A percentile compares a stretch with the other conserved stretches of the same genome.
phyloP scores from a whole-genome alignment of 257 asterid species.

The Lavandula angustifolia region DNA sequence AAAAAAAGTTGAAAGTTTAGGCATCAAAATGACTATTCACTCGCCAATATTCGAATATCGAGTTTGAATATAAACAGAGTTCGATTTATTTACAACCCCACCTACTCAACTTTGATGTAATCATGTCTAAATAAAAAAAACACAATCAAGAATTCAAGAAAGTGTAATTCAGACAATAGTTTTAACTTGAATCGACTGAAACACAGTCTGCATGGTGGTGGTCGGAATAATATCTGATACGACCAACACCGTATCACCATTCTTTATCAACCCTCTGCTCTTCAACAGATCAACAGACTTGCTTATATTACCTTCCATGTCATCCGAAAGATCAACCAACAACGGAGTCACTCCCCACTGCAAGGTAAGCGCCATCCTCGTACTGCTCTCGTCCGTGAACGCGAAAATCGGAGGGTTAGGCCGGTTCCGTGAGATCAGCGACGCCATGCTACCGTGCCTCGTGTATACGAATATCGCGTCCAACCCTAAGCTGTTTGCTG shows the following conservation, averaged over 20 bases:
- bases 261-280: slow-evolving; percentile 57
- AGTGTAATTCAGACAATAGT: slow-evolving; percentile 28
- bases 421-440: slow-evolving; percentile 72
- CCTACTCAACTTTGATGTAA: too few relatives aligned
- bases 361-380: slow-evolving; percentile 69
- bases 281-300: slow-evolving; percentile 56
- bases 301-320: slow-evolving; percentile 60
- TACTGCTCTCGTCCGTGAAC: slow-evolving; percentile 62
- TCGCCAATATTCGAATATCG: too few relatives aligned
- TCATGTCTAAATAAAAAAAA: too few relatives aligned
- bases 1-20: too few relatives aligned
- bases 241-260: slow-evolving; percentile 55
- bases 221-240: slow-evolving; percentile 73
- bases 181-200: slow-evolving; percentile 76
- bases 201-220: slow-evolving; percentile 49
- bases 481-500: slow-evolving; percentile 76
- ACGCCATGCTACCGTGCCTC: slow-evolving; percentile 78
- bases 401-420: slow-evolving; percentile 82
- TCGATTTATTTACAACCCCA: too few relatives aligned
- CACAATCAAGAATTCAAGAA: too few relatives aligned
- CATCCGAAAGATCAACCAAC: slow-evolving; percentile 65
- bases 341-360: slow-evolving; percentile 85
- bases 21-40: too few relatives aligned
- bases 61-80: too few relatives aligned
- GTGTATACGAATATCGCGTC: slow-evolving; percentile 87